Percentiles rank a stretch among this genome's conserved stretches.
Conservation (phyloP, 2,329 filamentous ascomycete genomes). For the Lasiodiplodia hormozganensis region DNA sequence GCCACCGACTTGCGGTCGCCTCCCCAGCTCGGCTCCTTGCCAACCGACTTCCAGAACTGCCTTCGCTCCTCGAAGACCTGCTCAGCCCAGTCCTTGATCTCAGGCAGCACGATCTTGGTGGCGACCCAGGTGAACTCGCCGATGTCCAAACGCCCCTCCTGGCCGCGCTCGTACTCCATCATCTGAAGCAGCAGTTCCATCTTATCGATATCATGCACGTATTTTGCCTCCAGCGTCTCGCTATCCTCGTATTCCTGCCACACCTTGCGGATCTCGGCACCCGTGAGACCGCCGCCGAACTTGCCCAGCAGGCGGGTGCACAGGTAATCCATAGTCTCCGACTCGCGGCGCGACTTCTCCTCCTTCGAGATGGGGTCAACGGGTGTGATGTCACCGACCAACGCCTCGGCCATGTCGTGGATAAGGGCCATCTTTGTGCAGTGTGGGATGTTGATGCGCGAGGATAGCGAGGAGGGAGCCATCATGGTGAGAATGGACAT, state of each 20-base stretch:
- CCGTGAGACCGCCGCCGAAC: slow-evolving; percentile 74
- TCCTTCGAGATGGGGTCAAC: slow-evolving; percentile 83
- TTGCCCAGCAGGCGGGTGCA: slow-evolving; percentile 74
- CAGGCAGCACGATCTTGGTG: slow-evolving; percentile 72
- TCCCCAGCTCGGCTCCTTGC: slow-evolving; percentile 39
- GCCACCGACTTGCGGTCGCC: slow-evolving; percentile 13
- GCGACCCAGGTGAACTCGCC: slow-evolving; percentile 87
- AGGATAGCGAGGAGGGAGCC: slow-evolving; percentile 75
- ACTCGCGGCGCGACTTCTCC: slow-evolving; percentile 89
- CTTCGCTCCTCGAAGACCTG: slow-evolving; percentile 79
- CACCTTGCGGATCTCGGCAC: slow-evolving; percentile 74
- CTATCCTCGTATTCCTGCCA: slow-evolving; percentile 98
- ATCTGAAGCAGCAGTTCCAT: slow-evolving; percentile 94
- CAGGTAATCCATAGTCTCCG: slow-evolving; percentile 91
- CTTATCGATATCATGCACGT: slow-evolving; percentile 98
- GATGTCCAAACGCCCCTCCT: slow-evolving; percentile 72
- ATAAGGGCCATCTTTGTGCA: slow-evolving; percentile 96
- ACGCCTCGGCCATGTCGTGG: slow-evolving; percentile 95
- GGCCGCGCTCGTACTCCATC: slow-evolving; percentile 88
- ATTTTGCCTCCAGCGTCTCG: slow-evolving; percentile 80
- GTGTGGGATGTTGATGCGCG: slow-evolving; percentile 75
- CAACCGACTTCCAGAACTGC: slow-evolving; percentile 67
- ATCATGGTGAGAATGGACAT: slow-evolving; percentile 98
- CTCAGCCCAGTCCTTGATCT: slow-evolving; percentile 80
- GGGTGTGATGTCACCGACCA: slow-evolving; percentile 97